These are phyloP conservation scores for Lentinula detonsa DNA, from an alignment of 768 basidiomycete species.

Conservation along the genomic window DNA sequence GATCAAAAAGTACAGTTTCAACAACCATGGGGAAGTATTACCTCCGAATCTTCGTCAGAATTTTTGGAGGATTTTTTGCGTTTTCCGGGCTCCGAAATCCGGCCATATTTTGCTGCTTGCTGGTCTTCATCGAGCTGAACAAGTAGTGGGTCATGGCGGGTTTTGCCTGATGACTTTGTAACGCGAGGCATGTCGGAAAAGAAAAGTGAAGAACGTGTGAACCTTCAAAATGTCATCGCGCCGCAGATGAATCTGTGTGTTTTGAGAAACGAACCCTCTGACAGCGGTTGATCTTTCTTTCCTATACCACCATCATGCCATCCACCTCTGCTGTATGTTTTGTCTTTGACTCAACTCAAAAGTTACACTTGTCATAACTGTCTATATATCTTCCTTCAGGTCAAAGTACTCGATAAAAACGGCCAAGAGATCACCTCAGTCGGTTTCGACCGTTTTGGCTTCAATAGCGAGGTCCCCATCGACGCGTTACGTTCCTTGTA, in stretches of 20 bases:
- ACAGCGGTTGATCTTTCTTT: background rate
- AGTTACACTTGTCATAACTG: constrained; percentile 8
- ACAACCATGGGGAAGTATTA: constrained; percentile 22
- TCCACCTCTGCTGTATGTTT: constrained; percentile 10
- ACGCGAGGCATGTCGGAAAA: constrained; percentile 55
- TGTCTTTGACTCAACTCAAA: constrained; percentile 3
- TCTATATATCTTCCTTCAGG: constrained; percentile 29
- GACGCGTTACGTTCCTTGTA: constrained; percentile 85
- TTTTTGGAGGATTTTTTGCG: constrained; percentile 55
- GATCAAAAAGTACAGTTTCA: background rate
- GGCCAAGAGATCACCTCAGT: constrained; percentile 74
- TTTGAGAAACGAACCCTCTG: no score
- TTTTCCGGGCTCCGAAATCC: constrained; percentile 68
- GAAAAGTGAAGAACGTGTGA: constrained; percentile 9
- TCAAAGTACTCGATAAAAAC: constrained; percentile 63
- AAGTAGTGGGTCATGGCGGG: constrained; percentile 83
- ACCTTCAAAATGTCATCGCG: background rate
- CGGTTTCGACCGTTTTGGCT: constrained; percentile 82
- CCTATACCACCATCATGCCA: constrained; percentile 14
- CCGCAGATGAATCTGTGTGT: background rate
- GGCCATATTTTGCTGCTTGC: constrained; percentile 69
- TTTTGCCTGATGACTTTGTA: constrained; percentile 44
- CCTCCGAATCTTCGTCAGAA: constrained; percentile 50
- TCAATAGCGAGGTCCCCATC: constrained; percentile 79
- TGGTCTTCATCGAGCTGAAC: constrained; percentile 82